These are phyloP conservation scores for Tetraselmis chui DNA, from an alignment of 139 green algal species.

Conservation along the genomic window DNA sequence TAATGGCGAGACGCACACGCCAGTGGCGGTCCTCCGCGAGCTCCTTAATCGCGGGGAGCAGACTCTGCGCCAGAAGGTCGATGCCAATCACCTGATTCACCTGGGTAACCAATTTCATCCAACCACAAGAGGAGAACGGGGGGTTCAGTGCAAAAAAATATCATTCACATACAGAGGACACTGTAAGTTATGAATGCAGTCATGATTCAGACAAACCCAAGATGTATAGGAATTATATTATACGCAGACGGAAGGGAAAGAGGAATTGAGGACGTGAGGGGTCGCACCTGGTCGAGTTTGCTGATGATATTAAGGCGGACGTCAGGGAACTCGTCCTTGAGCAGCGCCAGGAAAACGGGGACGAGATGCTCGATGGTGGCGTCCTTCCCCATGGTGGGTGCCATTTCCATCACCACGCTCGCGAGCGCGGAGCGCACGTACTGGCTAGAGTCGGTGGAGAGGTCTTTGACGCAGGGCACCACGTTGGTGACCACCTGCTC, in stretches of 20 bases:
- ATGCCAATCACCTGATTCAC: conserved; percentile 81
- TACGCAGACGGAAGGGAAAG: no score
- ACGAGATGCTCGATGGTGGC: conserved; percentile 89
- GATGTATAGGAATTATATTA: no score
- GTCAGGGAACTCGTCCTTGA: conserved; percentile 93
- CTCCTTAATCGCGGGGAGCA: conserved; percentile 95
- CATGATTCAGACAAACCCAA: no score
- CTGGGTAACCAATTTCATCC: no score
- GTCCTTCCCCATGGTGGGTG: conserved; percentile 76
- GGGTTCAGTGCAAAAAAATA: no score
- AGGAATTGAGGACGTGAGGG: no score
- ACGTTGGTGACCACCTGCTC: conserved; percentile 38
- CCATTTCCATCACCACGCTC: conserved; percentile 89
- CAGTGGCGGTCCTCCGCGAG: conserved; percentile 97
- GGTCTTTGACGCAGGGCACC: conserved; percentile 80
- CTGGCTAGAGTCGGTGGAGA: conserved; percentile 77
- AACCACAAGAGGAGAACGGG: no score
- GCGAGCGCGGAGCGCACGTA: conserved; percentile 90
- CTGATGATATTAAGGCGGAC: conserved; percentile 97
- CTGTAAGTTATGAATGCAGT: no score
- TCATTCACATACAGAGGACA: no score
- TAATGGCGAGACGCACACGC: conserved; percentile 95
- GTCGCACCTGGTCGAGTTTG: conserved; percentile 94
- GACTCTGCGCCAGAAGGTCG: conserved; percentile 82
- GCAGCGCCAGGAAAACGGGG: conserved; percentile 87